Evolutionary conservation across 768 basidiomycete genomes (phyloP).

Genomic region (Tylopilus sp.): DNA sequence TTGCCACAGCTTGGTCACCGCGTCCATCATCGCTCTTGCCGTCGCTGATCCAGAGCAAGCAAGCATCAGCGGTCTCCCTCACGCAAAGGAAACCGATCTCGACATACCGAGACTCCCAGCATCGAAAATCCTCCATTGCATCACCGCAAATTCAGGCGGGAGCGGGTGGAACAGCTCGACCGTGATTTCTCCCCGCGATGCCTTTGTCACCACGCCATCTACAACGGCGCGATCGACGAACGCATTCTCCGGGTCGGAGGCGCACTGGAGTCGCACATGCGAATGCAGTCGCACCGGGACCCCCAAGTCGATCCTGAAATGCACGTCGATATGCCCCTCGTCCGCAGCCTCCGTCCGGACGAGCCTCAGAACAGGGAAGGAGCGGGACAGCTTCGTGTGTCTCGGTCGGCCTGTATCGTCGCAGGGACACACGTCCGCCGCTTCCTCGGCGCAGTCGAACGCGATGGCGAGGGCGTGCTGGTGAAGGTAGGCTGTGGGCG

Average conservation of each 20-base stretch:
- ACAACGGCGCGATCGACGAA: conserved; percentile 45
- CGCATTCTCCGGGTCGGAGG: conserved; percentile 51
- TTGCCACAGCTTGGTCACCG: conserved; percentile 43
- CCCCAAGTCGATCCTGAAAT: conserved; percentile 52
- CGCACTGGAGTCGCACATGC: conserved; percentile 59
- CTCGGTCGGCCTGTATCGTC: conserved; percentile 55
- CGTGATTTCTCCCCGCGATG: conserved; percentile 49
- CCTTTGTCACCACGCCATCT: conserved; percentile 58
- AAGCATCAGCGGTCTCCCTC: conserved; percentile 1
- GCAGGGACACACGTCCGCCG: conserved; percentile 63
- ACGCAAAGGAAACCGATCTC: not conserved
- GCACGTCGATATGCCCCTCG: conserved; percentile 42
- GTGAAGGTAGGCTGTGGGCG: conserved; percentile 43
- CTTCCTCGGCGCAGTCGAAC: conserved; percentile 66
- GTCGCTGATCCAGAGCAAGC: conserved; percentile 41
- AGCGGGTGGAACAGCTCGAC: conserved; percentile 54
- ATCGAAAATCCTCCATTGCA: conserved; percentile 65
- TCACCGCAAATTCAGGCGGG: conserved; percentile 55
- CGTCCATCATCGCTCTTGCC: conserved; percentile 63
- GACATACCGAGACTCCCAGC: conserved; percentile 57
- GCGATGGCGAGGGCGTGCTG: conserved; percentile 54
- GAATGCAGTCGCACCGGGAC: conserved; percentile 56
- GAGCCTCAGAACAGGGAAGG: conserved; percentile 27
- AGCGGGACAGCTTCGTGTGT: conserved; percentile 32
- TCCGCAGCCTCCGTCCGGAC: conserved; percentile 24